Percentiles rank a stretch among this genome's conserved stretches.
Conservation (phyloP, 75 land plant genomes). For the Ceratopteris richardii region DNA sequence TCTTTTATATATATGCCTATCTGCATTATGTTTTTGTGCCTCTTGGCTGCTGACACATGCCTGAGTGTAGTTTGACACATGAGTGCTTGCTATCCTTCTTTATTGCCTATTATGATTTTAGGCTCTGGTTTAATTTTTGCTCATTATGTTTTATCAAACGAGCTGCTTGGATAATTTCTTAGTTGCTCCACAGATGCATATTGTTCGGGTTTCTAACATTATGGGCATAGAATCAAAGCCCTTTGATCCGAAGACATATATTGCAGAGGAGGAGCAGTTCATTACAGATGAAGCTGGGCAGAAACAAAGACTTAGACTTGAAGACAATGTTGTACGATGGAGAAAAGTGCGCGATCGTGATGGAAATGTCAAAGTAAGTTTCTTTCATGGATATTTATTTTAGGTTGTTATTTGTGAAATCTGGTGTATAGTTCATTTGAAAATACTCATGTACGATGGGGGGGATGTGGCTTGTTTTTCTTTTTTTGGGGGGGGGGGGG, state of each 20-base stretch:
- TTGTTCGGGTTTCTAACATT: slow-evolving; percentile 91
- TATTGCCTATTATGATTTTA: too few species aligned
- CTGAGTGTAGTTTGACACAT: too few species aligned
- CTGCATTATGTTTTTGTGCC: too few species aligned
- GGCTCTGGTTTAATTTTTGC: too few species aligned
- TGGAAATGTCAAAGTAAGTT: slow-evolving; percentile 69
- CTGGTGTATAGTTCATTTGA: too few species aligned
- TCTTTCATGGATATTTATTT: neutral
- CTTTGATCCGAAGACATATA: slow-evolving; percentile 93
- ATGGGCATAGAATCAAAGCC: slow-evolving; percentile 94
- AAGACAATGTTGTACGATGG: slow-evolving; percentile 96
- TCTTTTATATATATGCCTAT: too few species aligned
- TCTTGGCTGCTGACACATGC: too few species aligned
- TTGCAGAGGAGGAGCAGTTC: slow-evolving; percentile 70
- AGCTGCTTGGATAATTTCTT: too few species aligned
- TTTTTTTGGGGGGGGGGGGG: too few species aligned
- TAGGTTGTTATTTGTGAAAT: neutral
- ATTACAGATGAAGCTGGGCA: slow-evolving; percentile 89
- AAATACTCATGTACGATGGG: neutral
- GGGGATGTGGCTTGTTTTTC: too few species aligned
- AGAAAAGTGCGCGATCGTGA: slow-evolving; percentile 60
- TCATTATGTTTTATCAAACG: too few species aligned
- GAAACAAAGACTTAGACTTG: slow-evolving; percentile 77
- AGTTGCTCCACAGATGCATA: slow-evolving; percentile 56
- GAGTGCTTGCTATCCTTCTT: too few species aligned